Conservation (phyloP, 225 moss, liverwort and hornwort genomes). For the Thuidium tamariscinum region DNA sequence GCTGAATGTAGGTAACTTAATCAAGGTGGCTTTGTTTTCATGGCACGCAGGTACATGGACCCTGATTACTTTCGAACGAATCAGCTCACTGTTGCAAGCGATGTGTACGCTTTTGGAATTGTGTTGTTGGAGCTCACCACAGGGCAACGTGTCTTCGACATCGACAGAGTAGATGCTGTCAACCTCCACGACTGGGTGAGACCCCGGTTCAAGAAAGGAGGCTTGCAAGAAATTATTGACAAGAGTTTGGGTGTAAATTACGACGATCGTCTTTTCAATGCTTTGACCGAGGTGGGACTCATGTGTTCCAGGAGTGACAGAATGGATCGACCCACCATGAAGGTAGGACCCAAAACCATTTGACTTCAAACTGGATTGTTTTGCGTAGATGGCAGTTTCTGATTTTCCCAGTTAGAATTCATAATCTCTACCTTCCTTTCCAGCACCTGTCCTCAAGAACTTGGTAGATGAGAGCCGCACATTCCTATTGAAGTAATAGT, state of each 20-base stretch:
- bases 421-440: neutral
- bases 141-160: conserved; percentile 32
- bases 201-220: conserved; percentile 19
- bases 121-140: conserved; percentile 23
- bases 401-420: neutral
- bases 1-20: neutral
- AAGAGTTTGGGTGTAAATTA: conserved; percentile 11
- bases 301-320: conserved; percentile 25
- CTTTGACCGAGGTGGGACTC: conserved; percentile 30
- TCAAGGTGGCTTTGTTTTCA: neutral
- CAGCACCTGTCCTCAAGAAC: neutral
- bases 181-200: conserved; percentile 40
- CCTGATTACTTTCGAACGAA: conserved; percentile 49
- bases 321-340: conserved; percentile 32
- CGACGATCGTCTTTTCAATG: conserved; percentile 19
- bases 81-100: conserved; percentile 29
- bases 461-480: neutral
- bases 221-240: conserved; percentile 22
- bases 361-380: neutral
- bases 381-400: neutral
- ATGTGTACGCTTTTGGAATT: conserved; percentile 35
- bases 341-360: neutral
- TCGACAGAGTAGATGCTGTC: conserved; percentile 19
- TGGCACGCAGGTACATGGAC: conserved; percentile 25
- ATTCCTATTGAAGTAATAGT: neutral